Evolutionary conservation across 305 asterid genomes (phyloP), one percentile per base, ranked within the genome.

Genomic region (Plantago coronopus): DNA sequence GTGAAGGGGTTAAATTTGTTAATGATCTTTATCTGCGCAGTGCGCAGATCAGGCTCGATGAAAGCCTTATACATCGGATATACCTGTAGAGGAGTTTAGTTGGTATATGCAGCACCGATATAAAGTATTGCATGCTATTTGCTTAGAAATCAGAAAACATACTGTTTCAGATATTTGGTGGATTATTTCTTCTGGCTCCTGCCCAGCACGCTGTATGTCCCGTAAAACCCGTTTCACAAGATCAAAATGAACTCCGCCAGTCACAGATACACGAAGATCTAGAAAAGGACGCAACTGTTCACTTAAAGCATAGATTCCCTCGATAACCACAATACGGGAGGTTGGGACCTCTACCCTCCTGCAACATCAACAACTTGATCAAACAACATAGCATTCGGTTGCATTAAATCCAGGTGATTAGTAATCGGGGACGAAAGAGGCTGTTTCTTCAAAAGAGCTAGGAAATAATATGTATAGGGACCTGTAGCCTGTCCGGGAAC

Each of bases 111-210:
- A 34, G n/a, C 45, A 46, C 9, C 7, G 12, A 34, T 34, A 54
- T 40, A 43, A 61, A 46, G 22, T 50, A 67, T 18, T 45, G 66
- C 29, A 59, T 34, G 47, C 31, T 21, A 63, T 38, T 49, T 72
- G 69, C 38, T 34, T 37, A 59, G 64, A 64, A 38, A 57, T 51
- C 48, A 70, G 53, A 69, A 77, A 64, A 38, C 85, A 56, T 65
- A 94, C 97, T 70, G 99, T 94, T 79, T 94, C 99, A 57, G 99
- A 94, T 75, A 94, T 94, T 71, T 94, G 99, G 66, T 94, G 96
- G 69, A 94, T 94, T 71, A 94, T 94, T 84, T 94, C 97, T 72
- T 91, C 93, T 5, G 99, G 99, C 73, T 84, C 95, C 78, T 94
- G 99, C 55, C 95, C 97, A 46, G 89, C 99, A 64, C 97, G 94